Percentiles rank a stretch among this genome's conserved stretches.
phyloP scores from a whole-genome alignment of 2,329 filamentous ascomycete species.

The Fusarium poae region DNA sequence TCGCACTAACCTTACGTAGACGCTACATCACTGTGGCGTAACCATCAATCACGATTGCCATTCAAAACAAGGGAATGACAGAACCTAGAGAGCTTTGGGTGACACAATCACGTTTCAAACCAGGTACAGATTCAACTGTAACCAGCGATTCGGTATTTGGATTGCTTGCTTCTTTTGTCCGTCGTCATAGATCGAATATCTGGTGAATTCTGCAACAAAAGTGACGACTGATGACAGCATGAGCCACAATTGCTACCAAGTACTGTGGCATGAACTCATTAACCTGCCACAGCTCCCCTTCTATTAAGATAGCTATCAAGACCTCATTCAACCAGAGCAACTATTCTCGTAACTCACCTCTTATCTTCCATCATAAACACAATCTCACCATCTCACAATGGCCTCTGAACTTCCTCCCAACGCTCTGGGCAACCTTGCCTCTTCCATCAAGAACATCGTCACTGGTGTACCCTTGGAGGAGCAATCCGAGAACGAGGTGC shows the following conservation, averaged over 20 bases:
- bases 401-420: slow-evolving; percentile 16
- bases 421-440: slow-evolving; percentile 23
- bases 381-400: background rate
- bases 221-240: slow-evolving; percentile 30
- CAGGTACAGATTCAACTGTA: background rate
- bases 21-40: slow-evolving; percentile 9
- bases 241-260: slow-evolving; percentile 5
- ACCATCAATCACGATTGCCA: background rate
- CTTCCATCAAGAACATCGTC: slow-evolving; percentile 29
- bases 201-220: background rate
- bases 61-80: slow-evolving; percentile 1
- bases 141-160: background rate
- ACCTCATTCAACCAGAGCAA: too few species aligned
- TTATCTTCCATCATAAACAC: background rate
- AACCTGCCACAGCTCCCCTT: background rate
- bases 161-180: background rate
- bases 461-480: slow-evolving; percentile 10
- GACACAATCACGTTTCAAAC: background rate
- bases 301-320: background rate
- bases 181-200: slow-evolving; percentile 14
- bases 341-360: too few species aligned
- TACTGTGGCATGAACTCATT: slow-evolving; percentile 3
- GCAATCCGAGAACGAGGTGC: slow-evolving; percentile 4
- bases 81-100: background rate
- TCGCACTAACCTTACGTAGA: background rate